Evolutionary conservation across 2,329 filamentous ascomycete species (phyloP).

Genomic region (Plenodomus biglobosus): DNA sequence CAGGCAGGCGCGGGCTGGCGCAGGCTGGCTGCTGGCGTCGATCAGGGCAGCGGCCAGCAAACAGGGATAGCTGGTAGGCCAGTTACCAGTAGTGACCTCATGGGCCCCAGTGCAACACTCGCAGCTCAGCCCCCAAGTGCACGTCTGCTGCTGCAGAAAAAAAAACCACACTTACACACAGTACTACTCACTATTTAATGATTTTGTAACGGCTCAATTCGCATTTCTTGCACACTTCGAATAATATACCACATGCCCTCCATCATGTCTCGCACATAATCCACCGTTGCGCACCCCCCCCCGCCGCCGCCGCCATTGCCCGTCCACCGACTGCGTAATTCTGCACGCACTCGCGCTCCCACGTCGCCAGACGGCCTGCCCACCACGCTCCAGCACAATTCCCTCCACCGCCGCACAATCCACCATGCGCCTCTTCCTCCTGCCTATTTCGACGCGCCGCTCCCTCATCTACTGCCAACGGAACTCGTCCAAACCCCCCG

Average conservation of each 20-base stretch:
- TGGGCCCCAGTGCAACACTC: too few species aligned
- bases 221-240: too few species aligned
- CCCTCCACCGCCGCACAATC: background rate
- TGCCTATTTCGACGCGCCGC: slow-evolving; percentile 88
- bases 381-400: slow-evolving; percentile 8
- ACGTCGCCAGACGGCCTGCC: slow-evolving; percentile 3
- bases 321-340: slow-evolving; percentile 17
- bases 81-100: background rate
- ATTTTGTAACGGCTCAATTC: too few species aligned
- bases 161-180: background rate
- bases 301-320: slow-evolving; percentile 17
- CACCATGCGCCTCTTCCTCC: slow-evolving; percentile 85
- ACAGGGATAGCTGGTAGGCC: slow-evolving; percentile 23
- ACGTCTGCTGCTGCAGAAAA: too few species aligned
- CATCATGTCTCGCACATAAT: slow-evolving; percentile 19
- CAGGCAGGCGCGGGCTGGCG: too few species aligned
- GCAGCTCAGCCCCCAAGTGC: background rate
- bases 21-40: background rate
- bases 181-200: too few species aligned
- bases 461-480: slow-evolving; percentile 91
- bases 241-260: too few species aligned
- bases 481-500: slow-evolving; percentile 57
- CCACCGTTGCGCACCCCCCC: too few species aligned
- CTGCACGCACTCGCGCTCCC: too few species aligned
- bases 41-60: slow-evolving; percentile 11